Conservation (phyloP, 139 green algal species). For the Ulvella scutata region DNA sequence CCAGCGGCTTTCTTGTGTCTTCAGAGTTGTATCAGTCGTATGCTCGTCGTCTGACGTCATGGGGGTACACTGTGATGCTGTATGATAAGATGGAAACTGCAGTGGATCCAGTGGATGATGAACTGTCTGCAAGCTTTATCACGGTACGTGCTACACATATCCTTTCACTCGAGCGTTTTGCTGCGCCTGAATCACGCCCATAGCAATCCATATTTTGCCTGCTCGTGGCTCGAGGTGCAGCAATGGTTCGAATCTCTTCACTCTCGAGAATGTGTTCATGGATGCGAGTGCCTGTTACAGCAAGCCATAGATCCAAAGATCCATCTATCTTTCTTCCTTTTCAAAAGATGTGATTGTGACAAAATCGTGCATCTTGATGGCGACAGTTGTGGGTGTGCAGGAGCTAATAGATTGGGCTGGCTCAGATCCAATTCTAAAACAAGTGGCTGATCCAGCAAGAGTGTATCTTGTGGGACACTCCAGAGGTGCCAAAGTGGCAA, state of each 20-base stretch:
- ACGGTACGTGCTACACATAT: neutral
- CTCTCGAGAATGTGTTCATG: too few species aligned
- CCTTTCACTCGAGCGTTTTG: too few species aligned
- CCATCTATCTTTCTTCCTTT: too few species aligned
- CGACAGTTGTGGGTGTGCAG: conserved; percentile 5
- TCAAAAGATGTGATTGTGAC: too few species aligned
- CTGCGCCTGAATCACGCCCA: too few species aligned
- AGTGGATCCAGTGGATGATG: conserved; percentile 48
- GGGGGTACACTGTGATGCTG: conserved; percentile 46
- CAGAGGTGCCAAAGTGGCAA: conserved; percentile 63
- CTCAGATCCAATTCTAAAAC: conserved; percentile 28
- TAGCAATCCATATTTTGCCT: too few species aligned
- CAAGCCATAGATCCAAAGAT: too few species aligned
- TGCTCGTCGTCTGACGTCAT: conserved; percentile 42
- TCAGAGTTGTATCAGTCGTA: conserved; percentile 46
- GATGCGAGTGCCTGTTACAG: too few species aligned
- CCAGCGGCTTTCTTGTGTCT: conserved; percentile 62
- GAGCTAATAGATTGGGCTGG: conserved; percentile 57
- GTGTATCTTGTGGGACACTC: conserved; percentile 28
- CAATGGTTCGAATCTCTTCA: too few species aligned
- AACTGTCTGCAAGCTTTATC: conserved; percentile 39
- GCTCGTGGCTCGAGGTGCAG: too few species aligned
- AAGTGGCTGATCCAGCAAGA: conserved; percentile 22
- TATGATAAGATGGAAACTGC: conserved; percentile 53
- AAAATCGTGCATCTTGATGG: neutral